Percentiles rank a stretch among this genome's conserved stretches.
These are phyloP conservation scores for Haplosporangium sp. DNA, from an alignment of 371 early-diverging fungal genomes.

Conservation along the genomic window DNA sequence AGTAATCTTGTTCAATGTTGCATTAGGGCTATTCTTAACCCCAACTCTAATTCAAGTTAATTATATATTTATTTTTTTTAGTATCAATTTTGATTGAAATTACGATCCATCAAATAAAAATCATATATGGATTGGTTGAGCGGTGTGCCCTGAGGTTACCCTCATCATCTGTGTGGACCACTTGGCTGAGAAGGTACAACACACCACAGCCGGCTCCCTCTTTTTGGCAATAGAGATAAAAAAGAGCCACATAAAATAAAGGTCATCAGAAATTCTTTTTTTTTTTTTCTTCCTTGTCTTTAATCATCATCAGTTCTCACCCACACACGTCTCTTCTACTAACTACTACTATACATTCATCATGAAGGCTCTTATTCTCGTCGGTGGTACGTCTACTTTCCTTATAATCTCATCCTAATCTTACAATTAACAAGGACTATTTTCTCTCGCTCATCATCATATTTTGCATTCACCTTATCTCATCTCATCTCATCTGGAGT, in stretches of 20 bases:
- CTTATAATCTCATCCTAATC: not conserved
- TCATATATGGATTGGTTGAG: too few species aligned
- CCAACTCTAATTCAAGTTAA: not conserved
- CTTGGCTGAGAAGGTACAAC: not conserved
- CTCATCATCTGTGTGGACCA: not conserved
- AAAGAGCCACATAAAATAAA: not conserved
- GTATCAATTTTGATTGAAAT: not conserved
- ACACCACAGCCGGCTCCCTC: not conserved
- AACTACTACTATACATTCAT: conserved; percentile 11
- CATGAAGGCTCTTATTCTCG: conserved; percentile 99
- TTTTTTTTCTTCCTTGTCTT: not conserved
- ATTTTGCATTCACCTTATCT: not conserved
- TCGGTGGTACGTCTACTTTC: conserved; percentile 84
- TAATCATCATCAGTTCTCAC: not conserved
- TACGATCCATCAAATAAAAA: not conserved
- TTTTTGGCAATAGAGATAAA: not conserved
- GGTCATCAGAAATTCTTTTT: not conserved
- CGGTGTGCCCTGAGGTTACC: not conserved
- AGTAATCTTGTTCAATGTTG: not conserved
- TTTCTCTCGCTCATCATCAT: not conserved
- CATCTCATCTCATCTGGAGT: not conserved
- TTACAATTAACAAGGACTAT: not conserved
- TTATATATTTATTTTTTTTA: not conserved
- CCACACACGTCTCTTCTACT: conserved; percentile 1
- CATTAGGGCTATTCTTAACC: not conserved